A percentile compares a stretch with the other conserved stretches of the same genome.
These are phyloP conservation scores for Gossypium longicalyx DNA, from an alignment of 345 rosid species.

Conservation along the genomic window DNA sequence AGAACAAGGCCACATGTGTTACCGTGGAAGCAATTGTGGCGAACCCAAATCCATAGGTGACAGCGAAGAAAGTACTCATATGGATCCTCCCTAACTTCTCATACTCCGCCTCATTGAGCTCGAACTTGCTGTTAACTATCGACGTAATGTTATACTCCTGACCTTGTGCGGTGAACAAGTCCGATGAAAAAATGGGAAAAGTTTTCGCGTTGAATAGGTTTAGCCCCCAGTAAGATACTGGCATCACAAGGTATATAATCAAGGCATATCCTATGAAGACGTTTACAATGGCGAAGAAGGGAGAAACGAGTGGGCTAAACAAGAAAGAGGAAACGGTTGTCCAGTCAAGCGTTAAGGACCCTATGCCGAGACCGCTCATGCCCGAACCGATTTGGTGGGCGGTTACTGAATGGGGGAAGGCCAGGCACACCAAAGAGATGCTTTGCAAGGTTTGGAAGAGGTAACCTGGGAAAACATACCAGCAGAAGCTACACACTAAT, in stretches of 20 bases:
- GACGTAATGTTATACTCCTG: constrained; percentile 18
- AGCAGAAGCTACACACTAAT: constrained; percentile 35
- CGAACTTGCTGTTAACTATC: constrained; percentile 29
- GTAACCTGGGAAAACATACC: constrained; percentile 37
- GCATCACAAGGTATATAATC: constrained; percentile 30
- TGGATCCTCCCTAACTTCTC: constrained; percentile 29
- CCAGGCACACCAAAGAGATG: constrained; percentile 44
- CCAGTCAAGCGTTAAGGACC: constrained; percentile 41
- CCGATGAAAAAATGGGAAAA: constrained; percentile 35
- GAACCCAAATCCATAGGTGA: constrained; percentile 39
- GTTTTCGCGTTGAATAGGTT: constrained; percentile 30
- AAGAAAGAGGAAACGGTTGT: constrained; percentile 34
- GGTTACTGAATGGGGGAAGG: constrained; percentile 33
- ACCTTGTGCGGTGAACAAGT: constrained; percentile 33
- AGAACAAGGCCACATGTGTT: constrained; percentile 39
- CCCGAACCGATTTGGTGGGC: constrained; percentile 50
- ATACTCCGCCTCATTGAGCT: constrained; percentile 30
- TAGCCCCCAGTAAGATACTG: constrained; percentile 35
- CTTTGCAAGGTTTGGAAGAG: constrained; percentile 32
- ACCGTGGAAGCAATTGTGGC: constrained; percentile 46
- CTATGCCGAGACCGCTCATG: constrained; percentile 33
- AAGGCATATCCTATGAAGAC: constrained; percentile 34
- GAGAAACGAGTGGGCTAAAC: constrained; percentile 37
- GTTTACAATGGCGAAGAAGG: constrained; percentile 42
- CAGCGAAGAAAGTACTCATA: constrained; percentile 43